Conservation (phyloP, 164 flowering plant species). For the Vitis rupestris region DNA sequence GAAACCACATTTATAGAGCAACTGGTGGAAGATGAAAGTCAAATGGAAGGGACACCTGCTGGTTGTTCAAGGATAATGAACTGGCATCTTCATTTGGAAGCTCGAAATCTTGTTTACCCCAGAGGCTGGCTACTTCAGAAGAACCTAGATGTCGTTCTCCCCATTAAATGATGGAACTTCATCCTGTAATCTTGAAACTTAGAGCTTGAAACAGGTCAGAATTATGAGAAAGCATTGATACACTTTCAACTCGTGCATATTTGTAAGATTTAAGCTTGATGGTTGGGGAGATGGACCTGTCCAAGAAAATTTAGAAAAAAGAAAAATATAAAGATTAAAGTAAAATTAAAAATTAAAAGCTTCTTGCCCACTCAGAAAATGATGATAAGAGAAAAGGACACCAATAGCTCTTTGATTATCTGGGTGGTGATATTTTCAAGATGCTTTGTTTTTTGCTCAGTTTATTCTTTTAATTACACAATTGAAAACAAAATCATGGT, state of each 20-base stretch:
- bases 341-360: too few species aligned
- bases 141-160: conserved; percentile 55
- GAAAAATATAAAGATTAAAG: too few species aligned
- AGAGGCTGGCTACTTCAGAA: conserved; percentile 74
- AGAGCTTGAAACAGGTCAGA: conserved; percentile 22
- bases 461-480: too few species aligned
- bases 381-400: too few species aligned
- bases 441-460: too few species aligned
- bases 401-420: too few species aligned
- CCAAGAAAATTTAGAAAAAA: neutral
- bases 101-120: conserved; percentile 56
- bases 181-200: conserved; percentile 3
- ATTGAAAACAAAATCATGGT: too few species aligned
- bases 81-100: conserved; percentile 95
- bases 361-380: too few species aligned
- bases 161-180: conserved; percentile 29
- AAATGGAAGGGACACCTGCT: conserved; percentile 76
- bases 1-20: conserved; percentile 95
- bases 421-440: too few species aligned
- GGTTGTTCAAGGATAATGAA: conserved; percentile 71
- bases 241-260: neutral
- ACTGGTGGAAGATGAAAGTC: conserved; percentile 89
- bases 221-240: neutral
- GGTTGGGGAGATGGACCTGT: neutral
- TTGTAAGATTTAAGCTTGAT: neutral